Percentiles rank a stretch among this genome's conserved stretches.
Conservation (phyloP, 2,329 filamentous ascomycete genomes). For the Arthrobotrys musiformis region DNA sequence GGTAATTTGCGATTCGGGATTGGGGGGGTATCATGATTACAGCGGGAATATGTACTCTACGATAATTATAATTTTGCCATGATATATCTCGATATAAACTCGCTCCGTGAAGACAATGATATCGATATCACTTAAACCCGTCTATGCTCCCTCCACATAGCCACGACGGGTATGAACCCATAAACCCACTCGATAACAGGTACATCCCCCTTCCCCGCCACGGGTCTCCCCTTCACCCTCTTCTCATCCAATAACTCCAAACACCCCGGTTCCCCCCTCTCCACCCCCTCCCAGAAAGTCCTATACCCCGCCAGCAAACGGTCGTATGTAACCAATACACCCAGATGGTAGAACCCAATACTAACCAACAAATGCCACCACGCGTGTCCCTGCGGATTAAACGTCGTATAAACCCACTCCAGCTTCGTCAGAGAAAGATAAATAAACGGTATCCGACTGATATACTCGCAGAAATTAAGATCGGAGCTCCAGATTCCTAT, state of each 20-base stretch:
- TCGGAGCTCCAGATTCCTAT: constrained; percentile 37
- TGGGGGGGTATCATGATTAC: too few relatives aligned
- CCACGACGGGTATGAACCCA: constrained; percentile 32
- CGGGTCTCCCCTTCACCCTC: constrained; percentile 14
- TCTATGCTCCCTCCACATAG: constrained; percentile 29
- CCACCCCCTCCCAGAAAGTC: constrained; percentile 41
- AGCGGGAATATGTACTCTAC: too few relatives aligned
- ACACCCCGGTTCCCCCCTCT: constrained; percentile 22
- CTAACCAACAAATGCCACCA: constrained; percentile 52
- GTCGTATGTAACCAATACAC: constrained; percentile 30
- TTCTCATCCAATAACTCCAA: constrained; percentile 31
- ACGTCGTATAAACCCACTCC: constrained; percentile 27
- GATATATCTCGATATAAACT: too few relatives aligned
- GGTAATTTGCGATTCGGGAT: background rate
- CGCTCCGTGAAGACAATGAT: too few relatives aligned
- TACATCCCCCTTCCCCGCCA: constrained; percentile 38
- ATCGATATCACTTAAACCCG: too few relatives aligned
- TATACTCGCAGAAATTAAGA: constrained; percentile 41
- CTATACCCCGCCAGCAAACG: constrained; percentile 28
- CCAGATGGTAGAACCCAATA: constrained; percentile 44
- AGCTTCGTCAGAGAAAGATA: constrained; percentile 19
- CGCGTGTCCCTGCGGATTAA: constrained; percentile 50
- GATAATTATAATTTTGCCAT: too few relatives aligned
- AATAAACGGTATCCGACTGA: constrained; percentile 29
- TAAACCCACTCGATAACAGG: constrained; percentile 40